Evolutionary conservation across 352 stramenopile genomes (phyloP), one percentile per base, ranked within the genome.

Genomic region (Globisporangium splendens): DNA sequence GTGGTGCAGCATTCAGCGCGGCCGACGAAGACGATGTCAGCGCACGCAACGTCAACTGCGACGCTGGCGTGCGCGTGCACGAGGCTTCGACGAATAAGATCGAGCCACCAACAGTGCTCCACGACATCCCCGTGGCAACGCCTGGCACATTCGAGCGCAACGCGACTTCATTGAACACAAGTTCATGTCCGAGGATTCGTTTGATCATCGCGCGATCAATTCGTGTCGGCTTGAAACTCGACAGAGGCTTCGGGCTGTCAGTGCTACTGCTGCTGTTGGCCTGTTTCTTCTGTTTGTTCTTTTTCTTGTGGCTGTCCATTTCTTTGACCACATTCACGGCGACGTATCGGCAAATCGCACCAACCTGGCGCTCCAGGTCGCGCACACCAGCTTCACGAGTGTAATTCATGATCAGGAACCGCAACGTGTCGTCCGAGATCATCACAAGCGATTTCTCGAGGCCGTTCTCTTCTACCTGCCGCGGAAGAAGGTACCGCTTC

Each of bases 41-140:
- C n/a, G 64, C 69, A 12, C 56, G 53, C 6, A 54, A 41, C 4
- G 46, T 67, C 60, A 59, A 52, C 24, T 71, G 65, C 22, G 65
- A 70, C 12, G 60, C 65, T 2, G 65, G 28, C 0, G 64, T 70
- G 15, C 72, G 73, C 31, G 81, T 88, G 59, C 76, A 89, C 7
- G 86, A 91, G n/a, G 80, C 85, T 59, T 96, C 84, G 41, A 95
- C 85, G 59, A 95, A 95, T 15, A 95, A 65, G 28, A 96, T 92
- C 6, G 85, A 88, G 8, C 84, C 86, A 14, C 84, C 84, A 0
- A 81, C 70, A 18, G 79, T 77, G 38, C 78, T 95, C 83, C 86
- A 96, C 14, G 87, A 92, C 68, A 96, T 89, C 17, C 86, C 86
- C 15, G 86, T 96, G 1, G 80, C 77, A 41, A 96, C 78, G 7